phyloP scores from a whole-genome alignment of 192 early-diverging fungal species.

The Physocladia obscura region DNA sequence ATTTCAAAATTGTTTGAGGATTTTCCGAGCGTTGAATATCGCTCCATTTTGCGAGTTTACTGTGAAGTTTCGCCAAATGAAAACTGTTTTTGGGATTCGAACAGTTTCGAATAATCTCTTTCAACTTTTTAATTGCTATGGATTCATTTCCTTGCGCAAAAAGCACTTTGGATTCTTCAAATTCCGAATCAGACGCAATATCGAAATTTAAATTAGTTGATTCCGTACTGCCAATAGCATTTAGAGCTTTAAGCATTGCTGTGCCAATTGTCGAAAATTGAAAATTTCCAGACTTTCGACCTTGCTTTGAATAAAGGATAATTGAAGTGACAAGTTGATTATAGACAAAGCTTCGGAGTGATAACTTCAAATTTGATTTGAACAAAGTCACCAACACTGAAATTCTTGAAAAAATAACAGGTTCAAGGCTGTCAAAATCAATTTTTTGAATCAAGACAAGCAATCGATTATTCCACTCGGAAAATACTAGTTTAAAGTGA shows the following conservation, averaged over 20 bases:
- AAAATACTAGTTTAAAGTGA: slow-evolving; percentile 4
- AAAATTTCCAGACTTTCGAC: slow-evolving; percentile 30
- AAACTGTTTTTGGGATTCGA: neutral
- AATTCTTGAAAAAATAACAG: slow-evolving; percentile 30
- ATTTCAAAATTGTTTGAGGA: slow-evolving; percentile 28
- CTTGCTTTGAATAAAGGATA: slow-evolving; percentile 21
- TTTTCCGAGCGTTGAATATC: slow-evolving; percentile 33
- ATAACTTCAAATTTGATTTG: neutral
- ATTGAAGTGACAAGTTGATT: slow-evolving; percentile 7
- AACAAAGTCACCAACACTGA: slow-evolving; percentile 7
- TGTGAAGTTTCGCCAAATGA: slow-evolving; percentile 11
- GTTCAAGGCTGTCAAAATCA: slow-evolving; percentile 32
- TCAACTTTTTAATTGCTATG: slow-evolving; percentile 34
- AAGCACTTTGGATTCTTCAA: slow-evolving; percentile 33
- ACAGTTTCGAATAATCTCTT: slow-evolving; percentile 10
- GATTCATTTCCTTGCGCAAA: slow-evolving; percentile 38
- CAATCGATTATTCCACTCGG: slow-evolving; percentile 27
- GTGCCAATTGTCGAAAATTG: slow-evolving; percentile 32
- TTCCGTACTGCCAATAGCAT: neutral
- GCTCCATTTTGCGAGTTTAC: slow-evolving; percentile 42
- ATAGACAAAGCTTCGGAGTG: neutral
- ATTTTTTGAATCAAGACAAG: slow-evolving; percentile 1
- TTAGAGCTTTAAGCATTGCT: slow-evolving; percentile 16
- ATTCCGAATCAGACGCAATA: slow-evolving; percentile 14
- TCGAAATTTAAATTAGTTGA: no score